Conservation (phyloP, 441 rosid genomes). For the Corymbia citriodora region DNA sequence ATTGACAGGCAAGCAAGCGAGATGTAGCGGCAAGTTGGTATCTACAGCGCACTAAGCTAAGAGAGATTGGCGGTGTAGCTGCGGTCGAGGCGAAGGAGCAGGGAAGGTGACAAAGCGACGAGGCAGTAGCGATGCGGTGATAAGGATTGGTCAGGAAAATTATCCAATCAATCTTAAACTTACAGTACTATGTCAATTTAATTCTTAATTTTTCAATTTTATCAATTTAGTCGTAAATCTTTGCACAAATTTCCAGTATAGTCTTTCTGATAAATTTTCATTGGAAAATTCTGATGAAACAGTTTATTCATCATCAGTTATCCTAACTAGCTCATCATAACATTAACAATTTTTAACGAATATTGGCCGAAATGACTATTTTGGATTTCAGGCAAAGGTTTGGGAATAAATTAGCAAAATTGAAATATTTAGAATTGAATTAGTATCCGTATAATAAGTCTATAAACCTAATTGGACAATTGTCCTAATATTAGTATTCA, state of each 20-base stretch:
- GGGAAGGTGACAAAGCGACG: too few relatives aligned
- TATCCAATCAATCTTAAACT: not conserved
- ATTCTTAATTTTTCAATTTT: not conserved
- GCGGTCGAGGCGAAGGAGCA: not conserved
- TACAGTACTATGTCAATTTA: not conserved
- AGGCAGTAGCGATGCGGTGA: not conserved
- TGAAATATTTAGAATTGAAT: not conserved
- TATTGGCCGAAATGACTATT: fast-evolving
- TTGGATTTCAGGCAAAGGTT: not conserved
- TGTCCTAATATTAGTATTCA: not conserved
- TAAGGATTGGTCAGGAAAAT: not conserved
- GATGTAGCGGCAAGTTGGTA: not conserved
- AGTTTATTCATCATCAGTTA: fast-evolving
- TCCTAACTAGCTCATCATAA: not conserved
- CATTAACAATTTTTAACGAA: not conserved
- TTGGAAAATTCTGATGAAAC: not conserved
- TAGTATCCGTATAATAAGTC: not conserved
- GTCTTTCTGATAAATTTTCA: not conserved
- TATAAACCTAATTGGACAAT: not conserved
- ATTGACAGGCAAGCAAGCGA: not conserved
- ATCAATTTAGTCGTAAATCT: not conserved
- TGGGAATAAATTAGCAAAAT: not conserved
- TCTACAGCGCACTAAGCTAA: not conserved
- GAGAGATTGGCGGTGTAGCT: not conserved
- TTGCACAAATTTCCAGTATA: not conserved